phyloP scores from a whole-genome alignment of 768 basidiomycete genomes.

The Chalciporus piperatus region DNA sequence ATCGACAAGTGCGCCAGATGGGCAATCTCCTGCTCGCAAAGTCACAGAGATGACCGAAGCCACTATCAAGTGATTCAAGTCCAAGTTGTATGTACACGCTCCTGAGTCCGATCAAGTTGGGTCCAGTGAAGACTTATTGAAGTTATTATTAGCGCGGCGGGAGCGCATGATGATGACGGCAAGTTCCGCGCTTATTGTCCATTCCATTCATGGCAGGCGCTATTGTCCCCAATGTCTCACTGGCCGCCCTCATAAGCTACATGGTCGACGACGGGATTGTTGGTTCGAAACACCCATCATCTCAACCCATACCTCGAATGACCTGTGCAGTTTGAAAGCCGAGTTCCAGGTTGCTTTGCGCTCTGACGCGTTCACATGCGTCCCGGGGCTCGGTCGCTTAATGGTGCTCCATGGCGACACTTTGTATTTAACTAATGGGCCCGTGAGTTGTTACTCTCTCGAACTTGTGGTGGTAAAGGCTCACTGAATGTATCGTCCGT shows the following conservation, averaged over 20 bases:
- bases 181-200: background rate
- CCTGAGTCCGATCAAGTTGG: too few species aligned
- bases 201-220: constrained; percentile 12
- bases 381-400: too few species aligned
- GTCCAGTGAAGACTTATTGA: too few species aligned
- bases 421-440: constrained; percentile 21
- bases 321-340: background rate
- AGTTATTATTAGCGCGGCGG: too few species aligned
- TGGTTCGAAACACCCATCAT: constrained; percentile 13
- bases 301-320: background rate
- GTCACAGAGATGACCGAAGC: too few species aligned
- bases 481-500: background rate
- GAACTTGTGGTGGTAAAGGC: background rate
- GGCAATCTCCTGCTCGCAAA: too few species aligned
- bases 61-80: too few species aligned
- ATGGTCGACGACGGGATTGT: background rate
- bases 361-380: background rate
- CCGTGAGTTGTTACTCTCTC: background rate
- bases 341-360: background rate
- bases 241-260: constrained; percentile 3
- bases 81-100: too few species aligned
- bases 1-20: too few species aligned
- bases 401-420: constrained; percentile 13
- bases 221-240: constrained; percentile 30
- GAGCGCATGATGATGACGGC: too few species aligned